Percentiles rank a stretch among this genome's conserved stretches.
These are phyloP conservation scores for Boletus rubescentipes DNA, from an alignment of 768 basidiomycete species.

Conservation along the genomic window DNA sequence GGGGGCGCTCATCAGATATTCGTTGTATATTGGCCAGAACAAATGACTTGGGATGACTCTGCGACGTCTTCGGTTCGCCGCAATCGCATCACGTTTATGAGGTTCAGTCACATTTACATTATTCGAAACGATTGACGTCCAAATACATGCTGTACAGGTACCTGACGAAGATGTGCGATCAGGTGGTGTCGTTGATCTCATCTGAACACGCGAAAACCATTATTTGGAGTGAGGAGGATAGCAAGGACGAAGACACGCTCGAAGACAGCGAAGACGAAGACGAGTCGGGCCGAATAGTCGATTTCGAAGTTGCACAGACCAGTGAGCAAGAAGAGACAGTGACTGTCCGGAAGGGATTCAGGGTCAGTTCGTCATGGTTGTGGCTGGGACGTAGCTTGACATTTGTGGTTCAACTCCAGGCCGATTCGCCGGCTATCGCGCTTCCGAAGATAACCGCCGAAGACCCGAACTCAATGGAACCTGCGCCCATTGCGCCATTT, in stretches of 20 bases:
- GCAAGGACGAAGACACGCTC: constrained; percentile 27
- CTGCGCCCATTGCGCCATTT: constrained; percentile 18
- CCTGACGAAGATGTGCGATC: constrained; percentile 58
- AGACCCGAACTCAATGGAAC: constrained; percentile 3
- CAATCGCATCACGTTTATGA: constrained; percentile 62
- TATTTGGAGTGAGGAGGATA: constrained; percentile 42
- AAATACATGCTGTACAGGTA: constrained; percentile 38
- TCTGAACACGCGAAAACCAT: constrained; percentile 44
- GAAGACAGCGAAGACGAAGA: constrained; percentile 42
- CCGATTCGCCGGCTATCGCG: constrained; percentile 11
- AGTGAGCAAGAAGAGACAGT: constrained; percentile 56
- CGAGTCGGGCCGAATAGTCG: constrained; percentile 47
- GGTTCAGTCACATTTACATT: constrained; percentile 33
- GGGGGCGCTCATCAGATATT: constrained; percentile 33
- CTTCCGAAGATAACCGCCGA: constrained; percentile 8
- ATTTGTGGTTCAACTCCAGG: background rate
- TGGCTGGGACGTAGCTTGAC: background rate
- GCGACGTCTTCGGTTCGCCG: constrained; percentile 43
- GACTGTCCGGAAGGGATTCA: constrained; percentile 42
- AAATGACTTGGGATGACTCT: constrained; percentile 55
- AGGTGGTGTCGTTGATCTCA: constrained; percentile 51
- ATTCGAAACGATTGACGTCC: background rate
- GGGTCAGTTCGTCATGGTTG: constrained; percentile 28
- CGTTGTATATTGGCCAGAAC: constrained; percentile 62
- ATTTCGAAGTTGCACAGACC: constrained; percentile 54